Evolutionary conservation across 1,139 yeast species (phyloP).

Genomic region (Chernovozyma sophiae-reginae): DNA sequence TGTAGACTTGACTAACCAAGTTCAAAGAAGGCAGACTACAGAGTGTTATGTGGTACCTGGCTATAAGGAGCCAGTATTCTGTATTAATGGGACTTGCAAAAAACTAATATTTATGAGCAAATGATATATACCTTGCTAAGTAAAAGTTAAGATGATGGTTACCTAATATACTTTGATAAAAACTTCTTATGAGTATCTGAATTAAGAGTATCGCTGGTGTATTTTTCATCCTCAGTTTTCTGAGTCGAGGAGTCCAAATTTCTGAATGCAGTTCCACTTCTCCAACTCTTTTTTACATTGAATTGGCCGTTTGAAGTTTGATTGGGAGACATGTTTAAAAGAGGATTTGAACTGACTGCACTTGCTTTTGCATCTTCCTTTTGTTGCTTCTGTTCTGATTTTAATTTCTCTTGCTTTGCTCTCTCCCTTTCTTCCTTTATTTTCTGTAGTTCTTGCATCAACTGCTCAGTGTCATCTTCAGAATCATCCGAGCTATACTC

Average conservation of each 20-base stretch:
- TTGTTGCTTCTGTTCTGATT: constrained; percentile 16
- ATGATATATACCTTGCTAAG: too few species aligned
- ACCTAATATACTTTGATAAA: constrained; percentile 60
- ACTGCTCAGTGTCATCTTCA: constrained; percentile 30
- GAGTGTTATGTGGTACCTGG: neutral
- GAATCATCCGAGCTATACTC: constrained; percentile 13
- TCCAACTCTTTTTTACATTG: constrained; percentile 46
- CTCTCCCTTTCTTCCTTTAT: constrained; percentile 43
- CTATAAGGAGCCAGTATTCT: too few species aligned
- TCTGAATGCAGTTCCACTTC: constrained; percentile 47
- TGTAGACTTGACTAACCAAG: too few species aligned
- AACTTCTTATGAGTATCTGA: constrained; percentile 72
- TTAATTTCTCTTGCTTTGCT: constrained; percentile 21
- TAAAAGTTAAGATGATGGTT: too few species aligned
- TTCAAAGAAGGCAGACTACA: too few species aligned
- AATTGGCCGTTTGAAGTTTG: neutral
- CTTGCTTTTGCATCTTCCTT: constrained; percentile 1
- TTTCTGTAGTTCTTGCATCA: constrained; percentile 52
- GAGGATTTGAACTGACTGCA: constrained; percentile 41
- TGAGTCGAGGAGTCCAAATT: constrained; percentile 21
- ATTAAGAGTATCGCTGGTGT: constrained; percentile 61
- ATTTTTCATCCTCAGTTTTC: constrained; percentile 19
- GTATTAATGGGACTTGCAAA: neutral
- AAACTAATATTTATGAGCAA: too few species aligned
- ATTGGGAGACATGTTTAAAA: constrained; percentile 19